Percentiles rank a stretch among this genome's conserved stretches.
These are phyloP conservation scores for Zarea fungicola DNA, from an alignment of 2,329 filamentous ascomycete species.

Conservation along the genomic window DNA sequence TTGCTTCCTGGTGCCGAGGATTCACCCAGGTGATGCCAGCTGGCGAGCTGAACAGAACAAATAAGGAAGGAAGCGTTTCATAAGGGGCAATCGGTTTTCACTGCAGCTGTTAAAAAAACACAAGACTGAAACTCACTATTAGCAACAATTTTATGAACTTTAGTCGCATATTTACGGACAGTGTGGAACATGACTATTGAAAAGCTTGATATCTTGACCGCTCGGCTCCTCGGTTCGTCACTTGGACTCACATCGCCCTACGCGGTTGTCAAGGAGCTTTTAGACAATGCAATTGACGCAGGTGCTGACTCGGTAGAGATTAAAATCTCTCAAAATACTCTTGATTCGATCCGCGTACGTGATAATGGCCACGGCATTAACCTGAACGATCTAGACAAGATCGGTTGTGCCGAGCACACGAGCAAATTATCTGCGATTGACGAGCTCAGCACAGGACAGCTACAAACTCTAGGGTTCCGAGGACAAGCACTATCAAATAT, in stretches of 20 bases:
- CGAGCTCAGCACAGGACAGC: conserved; percentile 53
- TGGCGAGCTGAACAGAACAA: background rate
- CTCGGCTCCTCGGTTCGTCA: conserved; percentile 55
- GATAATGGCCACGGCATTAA: conserved; percentile 71
- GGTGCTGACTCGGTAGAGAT: conserved; percentile 62
- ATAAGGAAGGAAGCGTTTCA: no score
- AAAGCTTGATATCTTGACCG: conserved; percentile 42
- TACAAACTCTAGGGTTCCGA: conserved; percentile 65
- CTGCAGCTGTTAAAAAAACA: no score
- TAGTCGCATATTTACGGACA: no score
- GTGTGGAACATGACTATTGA: conserved; percentile 41
- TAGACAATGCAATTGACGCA: conserved; percentile 74
- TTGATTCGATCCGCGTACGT: conserved; percentile 64
- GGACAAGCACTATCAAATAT: conserved; percentile 67
- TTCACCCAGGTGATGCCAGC: background rate
- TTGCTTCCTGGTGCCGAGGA: no score
- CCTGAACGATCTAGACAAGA: conserved; percentile 51
- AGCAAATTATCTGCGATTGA: conserved; percentile 65
- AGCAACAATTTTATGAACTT: no score
- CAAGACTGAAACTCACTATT: no score
- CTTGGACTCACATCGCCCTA: conserved; percentile 55
- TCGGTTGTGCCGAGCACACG: conserved; percentile 65
- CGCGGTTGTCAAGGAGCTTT: conserved; percentile 66
- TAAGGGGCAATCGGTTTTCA: no score
- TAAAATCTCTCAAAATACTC: conserved; percentile 57